phyloP scores from a whole-genome alignment of 2,329 filamentous ascomycete species.

The Neofusicoccum kwambonambiense region DNA sequence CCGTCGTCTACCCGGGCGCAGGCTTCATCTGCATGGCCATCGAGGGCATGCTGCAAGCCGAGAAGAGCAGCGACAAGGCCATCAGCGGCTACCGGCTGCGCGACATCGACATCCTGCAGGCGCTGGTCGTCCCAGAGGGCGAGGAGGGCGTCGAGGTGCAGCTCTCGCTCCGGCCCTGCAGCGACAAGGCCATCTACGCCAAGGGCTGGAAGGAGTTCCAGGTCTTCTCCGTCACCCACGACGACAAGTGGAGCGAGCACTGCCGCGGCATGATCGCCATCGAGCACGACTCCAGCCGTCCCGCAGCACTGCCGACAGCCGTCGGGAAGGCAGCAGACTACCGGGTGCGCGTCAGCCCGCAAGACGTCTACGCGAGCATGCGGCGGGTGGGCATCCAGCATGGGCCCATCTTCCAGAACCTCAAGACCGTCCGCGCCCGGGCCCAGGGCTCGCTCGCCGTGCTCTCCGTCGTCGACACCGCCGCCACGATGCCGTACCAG shows the following conservation, averaged over 20 bases:
- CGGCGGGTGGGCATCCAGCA: background rate
- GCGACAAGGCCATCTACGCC: background rate
- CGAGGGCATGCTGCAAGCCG: conserved; percentile 22
- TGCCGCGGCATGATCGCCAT: background rate
- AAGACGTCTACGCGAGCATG: background rate
- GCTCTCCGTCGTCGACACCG: background rate
- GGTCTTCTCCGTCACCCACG: background rate
- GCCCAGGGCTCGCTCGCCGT: background rate
- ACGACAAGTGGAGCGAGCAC: conserved; percentile 1
- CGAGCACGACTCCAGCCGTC: too few species aligned
- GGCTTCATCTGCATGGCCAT: conserved; percentile 33
- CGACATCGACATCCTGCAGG: background rate
- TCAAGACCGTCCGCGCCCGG: background rate
- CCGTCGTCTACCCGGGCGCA: conserved; percentile 30
- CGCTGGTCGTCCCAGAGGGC: background rate
- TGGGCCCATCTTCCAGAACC: background rate
- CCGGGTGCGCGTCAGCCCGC: background rate
- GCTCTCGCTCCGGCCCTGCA: background rate
- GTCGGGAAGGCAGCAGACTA: background rate
- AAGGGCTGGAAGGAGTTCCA: conserved; percentile 4
- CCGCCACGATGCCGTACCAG: background rate
- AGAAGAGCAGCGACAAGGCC: background rate
- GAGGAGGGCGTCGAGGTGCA: background rate
- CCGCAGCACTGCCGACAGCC: background rate
- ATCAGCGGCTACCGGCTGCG: background rate